Percentiles rank a stretch among this genome's conserved stretches.
These are phyloP conservation scores for Stephania cephalantha DNA, from an alignment of 164 flowering plant species.

Conservation along the genomic window DNA sequence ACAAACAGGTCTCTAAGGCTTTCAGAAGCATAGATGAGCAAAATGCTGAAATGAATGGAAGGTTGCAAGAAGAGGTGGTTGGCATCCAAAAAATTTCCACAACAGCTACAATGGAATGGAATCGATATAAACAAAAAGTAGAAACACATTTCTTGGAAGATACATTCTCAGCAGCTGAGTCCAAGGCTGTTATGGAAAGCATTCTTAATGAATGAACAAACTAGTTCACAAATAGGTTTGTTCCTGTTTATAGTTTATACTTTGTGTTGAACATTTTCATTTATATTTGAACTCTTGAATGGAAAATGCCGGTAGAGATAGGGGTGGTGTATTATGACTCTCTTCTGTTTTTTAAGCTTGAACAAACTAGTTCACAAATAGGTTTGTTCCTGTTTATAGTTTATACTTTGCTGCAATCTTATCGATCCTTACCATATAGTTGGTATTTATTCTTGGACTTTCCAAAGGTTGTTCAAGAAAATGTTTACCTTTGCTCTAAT, in stretches of 20 bases:
- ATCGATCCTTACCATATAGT: background rate
- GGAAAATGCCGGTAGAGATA: background rate
- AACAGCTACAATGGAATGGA: constrained; percentile 37
- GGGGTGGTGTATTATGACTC: background rate
- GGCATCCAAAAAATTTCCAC: constrained; percentile 43
- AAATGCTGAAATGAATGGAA: constrained; percentile 30
- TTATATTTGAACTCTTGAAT: background rate
- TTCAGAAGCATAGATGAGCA: constrained; percentile 35
- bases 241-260: too few species aligned
- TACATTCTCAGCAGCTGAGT: constrained; percentile 43
- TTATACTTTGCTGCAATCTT: background rate
- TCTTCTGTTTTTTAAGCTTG: background rate
- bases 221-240: too few species aligned
- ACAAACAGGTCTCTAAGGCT: constrained; percentile 54
- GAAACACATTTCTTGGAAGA: constrained; percentile 46
- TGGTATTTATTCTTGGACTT: background rate
- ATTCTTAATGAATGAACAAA: constrained; percentile 45
- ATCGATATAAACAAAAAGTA: constrained; percentile 33
- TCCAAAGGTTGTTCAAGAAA: background rate
- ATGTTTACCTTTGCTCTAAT: too few species aligned
- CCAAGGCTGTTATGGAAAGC: constrained; percentile 33
- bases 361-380: background rate
- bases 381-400: background rate
- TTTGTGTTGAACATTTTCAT: too few species aligned
- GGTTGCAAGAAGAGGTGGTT: constrained; percentile 39